Evolutionary conservation across 2,329 filamentous ascomycete species (phyloP).

Genomic region (Diaporthe nobilis): DNA sequence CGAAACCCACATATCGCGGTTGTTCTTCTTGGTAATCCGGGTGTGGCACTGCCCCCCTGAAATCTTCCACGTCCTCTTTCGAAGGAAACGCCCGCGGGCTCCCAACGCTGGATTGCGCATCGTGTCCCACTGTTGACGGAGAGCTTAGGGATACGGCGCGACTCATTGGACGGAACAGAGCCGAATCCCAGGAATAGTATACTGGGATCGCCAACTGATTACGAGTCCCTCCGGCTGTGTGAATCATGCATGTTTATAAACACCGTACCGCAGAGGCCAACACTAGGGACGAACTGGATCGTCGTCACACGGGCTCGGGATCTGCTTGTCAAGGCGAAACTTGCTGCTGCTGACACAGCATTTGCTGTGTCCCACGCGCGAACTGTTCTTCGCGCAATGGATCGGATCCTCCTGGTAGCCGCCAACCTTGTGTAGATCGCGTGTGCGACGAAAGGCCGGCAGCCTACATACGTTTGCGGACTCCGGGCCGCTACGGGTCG

Average conservation of each 20-base stretch:
- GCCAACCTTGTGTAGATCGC: slow-evolving; percentile 10
- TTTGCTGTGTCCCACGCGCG: not conserved
- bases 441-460: slow-evolving; percentile 6
- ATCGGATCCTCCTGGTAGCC: not conserved
- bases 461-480: not conserved
- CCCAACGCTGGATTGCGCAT: slow-evolving; percentile 4
- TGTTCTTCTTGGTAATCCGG: not conserved
- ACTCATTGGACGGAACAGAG: not conserved
- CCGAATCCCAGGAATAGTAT: not conserved
- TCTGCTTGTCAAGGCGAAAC: not conserved
- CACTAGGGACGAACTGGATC: slow-evolving; percentile 27
- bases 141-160: not conserved
- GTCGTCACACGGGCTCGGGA: slow-evolving; percentile 4
- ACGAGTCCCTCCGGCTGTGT: slow-evolving; percentile 16
- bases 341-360: not conserved
- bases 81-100: not conserved
- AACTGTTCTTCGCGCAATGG: not conserved
- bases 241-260: slow-evolving; percentile 14
- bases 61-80: slow-evolving; percentile 1
- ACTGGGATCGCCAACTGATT: slow-evolving; percentile 21
- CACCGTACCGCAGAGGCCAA: not conserved
- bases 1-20: not conserved
- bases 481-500: not conserved
- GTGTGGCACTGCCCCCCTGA: slow-evolving; percentile 12
- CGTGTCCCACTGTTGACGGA: slow-evolving; percentile 9